Base-by-base conservation (phyloP, 495 filamentous ascomycete species). In the Amphirosellinia nigrospora region DNA sequence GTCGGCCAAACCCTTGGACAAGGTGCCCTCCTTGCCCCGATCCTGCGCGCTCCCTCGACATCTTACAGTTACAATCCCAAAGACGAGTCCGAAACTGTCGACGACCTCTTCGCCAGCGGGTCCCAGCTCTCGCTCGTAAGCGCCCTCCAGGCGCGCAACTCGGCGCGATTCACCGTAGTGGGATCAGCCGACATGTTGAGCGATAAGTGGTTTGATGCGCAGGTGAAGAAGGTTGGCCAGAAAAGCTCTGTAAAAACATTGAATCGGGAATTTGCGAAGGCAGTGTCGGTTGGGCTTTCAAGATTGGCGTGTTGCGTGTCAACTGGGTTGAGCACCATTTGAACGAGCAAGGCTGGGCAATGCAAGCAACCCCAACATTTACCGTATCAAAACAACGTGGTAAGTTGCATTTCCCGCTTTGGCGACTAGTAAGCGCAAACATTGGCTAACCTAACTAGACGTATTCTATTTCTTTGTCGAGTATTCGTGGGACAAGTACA, bases 341-440 rank as follows among this genome's bases (percentile, higher is more conserved):
- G 52, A 83, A 86, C 75, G 87, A 89, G 77, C 82, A 72, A 19
- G 80, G 77, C 55, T 79, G 43, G 84, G 83, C 69, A 86, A 86
- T 65, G 82, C 83, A 62, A 84, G 84, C 46, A 97, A 97, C 82
- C 94, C 96, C 34, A 88, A 80, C 50, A 97, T 98, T 74, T 99
- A 99, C 82, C 89, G 96, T 62, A 90, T 99, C 77, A 98, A 98
- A 97, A 96, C 83, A 91, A 97, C 76, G 93, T 97, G 58, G 96
- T 98, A 88, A 74, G 92, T 91, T 48, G 4, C n/a, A 36, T 39
- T 53, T 6, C 43, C 53, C 8, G 6, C 13, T 32, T 61, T 15
- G 7, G 62, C 15, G 16, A 0, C 30, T 21, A 30, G 19, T 68
- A 34, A 45, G 41, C 19, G 50, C 26, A 30, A 30, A 21, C 39